Evolutionary conservation across 148 eudicot species (phyloP), one percentile per base, ranked within the genome.

Genomic region (Rhododendron mucronatum): DNA sequence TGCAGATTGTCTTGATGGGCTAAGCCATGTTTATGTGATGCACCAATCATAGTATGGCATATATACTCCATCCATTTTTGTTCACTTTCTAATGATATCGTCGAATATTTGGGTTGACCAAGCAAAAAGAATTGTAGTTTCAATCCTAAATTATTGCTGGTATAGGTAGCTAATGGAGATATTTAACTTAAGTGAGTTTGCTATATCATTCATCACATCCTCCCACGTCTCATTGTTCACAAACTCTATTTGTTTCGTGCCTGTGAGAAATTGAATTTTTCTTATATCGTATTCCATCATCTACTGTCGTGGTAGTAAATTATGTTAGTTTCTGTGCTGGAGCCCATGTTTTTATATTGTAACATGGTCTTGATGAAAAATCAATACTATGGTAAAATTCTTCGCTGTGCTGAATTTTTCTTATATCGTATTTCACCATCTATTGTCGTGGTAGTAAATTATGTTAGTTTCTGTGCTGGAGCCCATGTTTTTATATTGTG

Each of bases 1-100:
- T 88, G 91, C 94, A 86, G 92, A 95, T 89, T 96, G 98, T 90
- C 88, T 96, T 84, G 94, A 95, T 80, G 97, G 96, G 82, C 95
- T 96, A 41, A 75, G 89, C 75, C 84, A 87, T 84, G 89, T 96
- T 88, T 90, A 91, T 21, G 97, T 94, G 86, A 96, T 95, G 99
- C 93, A 96, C 88, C 92, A 83, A 57, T 87, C 96, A 75, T 98
- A 96, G 99, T 96, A 94, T 80, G 67, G 16, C 23, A 7, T 50
- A n/a, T 48, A 39, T 23, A 78, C 81, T 78, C 26, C 30, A 78
- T n/a, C 45, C 30, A 57, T 82, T 57, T 82, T 37, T 59, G 33
- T 23, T 82, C 53, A 23, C 75, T 61, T 63, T 59, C 50, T 57
- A 59, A 35, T 9, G 45, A 65, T 61, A 21, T 82, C 26, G 12